A percentile compares a stretch with the other conserved stretches of the same genome.
Evolutionary conservation across 257 asterid species (phyloP).

Genomic region (Nicotiana paniculata): DNA sequence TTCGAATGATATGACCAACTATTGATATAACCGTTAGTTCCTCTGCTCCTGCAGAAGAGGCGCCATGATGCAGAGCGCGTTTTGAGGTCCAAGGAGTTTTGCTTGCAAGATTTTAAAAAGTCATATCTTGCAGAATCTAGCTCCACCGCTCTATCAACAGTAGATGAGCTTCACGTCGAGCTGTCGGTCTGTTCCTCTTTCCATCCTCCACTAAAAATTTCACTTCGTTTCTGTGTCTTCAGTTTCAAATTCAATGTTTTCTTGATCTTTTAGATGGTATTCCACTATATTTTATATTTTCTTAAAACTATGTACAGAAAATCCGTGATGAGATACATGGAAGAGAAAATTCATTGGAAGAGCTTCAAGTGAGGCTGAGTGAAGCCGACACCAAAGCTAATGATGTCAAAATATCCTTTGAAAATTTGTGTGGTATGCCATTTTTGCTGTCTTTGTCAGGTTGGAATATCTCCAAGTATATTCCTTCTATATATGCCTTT

Average conservation of each 20-base stretch:
- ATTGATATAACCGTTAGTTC: constrained; percentile 7
- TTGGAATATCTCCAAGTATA: constrained; percentile 4
- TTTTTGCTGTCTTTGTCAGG: constrained; percentile 11
- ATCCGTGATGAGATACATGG: constrained; percentile 43
- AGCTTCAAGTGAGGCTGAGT: constrained; percentile 39
- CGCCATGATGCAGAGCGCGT: constrained; percentile 39
- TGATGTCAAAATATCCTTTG: constrained; percentile 38
- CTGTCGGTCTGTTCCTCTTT: constrained; percentile 47
- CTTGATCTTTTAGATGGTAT: background rate
- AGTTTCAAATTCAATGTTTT: constrained; percentile 1
- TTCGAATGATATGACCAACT: background rate
- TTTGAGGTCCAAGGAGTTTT: constrained; percentile 43
- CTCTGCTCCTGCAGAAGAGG: constrained; percentile 41
- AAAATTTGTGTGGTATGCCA: constrained; percentile 60
- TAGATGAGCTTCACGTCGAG: constrained; percentile 68
- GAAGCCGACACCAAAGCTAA: constrained; percentile 52
- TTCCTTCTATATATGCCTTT: background rate
- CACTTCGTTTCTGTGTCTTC: background rate
- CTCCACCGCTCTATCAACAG: constrained; percentile 41
- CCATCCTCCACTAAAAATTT: background rate
- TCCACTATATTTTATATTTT: background rate
- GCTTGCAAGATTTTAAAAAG: constrained; percentile 57
- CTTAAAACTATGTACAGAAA: constrained; percentile 44
- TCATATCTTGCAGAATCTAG: constrained; percentile 43
- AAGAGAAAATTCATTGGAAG: constrained; percentile 38